Conservation (phyloP, 2,329 filamentous ascomycete genomes). For the Podosphaera aphanis region DNA sequence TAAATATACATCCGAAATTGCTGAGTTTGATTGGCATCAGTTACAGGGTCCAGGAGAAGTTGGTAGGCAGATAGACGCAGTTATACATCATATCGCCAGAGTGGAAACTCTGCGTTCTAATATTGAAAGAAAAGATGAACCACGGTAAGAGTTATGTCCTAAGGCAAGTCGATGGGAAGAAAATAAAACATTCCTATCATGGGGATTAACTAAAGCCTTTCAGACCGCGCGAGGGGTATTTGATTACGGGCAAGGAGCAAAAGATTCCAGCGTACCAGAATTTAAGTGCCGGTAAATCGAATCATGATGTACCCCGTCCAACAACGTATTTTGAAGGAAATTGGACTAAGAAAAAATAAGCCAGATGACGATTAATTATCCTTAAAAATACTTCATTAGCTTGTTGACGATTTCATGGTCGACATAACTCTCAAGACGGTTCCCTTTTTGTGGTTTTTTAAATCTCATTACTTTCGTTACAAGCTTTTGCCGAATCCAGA, state of each 20-base stretch:
- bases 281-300: not conserved
- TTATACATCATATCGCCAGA: not conserved
- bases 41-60: not conserved
- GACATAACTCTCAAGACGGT: not conserved
- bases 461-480: not conserved
- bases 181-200: not conserved
- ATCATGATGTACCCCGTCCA: not conserved
- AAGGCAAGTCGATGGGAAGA: not conserved
- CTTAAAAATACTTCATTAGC: not conserved
- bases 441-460: not conserved
- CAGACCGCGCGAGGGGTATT: not conserved
- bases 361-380: not conserved
- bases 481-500: not conserved
- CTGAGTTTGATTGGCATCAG: not conserved
- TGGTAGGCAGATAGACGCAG: not conserved
- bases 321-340: not conserved
- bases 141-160: not conserved
- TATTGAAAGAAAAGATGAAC: not conserved
- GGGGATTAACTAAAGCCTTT: not conserved
- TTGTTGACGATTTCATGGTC: not conserved
- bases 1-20: not conserved
- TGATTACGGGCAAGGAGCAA: not conserved
- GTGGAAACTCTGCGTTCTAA: not conserved
- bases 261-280: too few relatives aligned
- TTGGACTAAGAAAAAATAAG: not conserved